phyloP scores from a whole-genome alignment of 2,329 filamentous ascomycete species.

The Microcyclospora pomicola region DNA sequence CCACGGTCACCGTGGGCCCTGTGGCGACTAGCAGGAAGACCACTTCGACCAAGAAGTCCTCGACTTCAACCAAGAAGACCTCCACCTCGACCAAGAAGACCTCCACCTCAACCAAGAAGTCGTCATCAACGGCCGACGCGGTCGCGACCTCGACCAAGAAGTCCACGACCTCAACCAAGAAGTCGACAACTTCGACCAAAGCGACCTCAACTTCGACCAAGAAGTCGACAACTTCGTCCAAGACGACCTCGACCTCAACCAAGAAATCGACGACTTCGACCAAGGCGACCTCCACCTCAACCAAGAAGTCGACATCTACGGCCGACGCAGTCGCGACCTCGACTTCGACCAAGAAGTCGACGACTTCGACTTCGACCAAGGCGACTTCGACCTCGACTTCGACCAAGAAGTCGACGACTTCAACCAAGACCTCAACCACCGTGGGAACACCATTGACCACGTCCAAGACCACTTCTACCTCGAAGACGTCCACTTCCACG shows the following conservation, averaged over 20 bases:
- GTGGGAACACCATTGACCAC: no score
- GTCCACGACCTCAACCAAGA: conserved; percentile 5
- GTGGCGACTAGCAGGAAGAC: no score
- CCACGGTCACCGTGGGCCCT: no score
- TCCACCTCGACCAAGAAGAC: conserved; percentile 5
- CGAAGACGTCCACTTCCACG: no score
- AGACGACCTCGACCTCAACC: conserved; percentile 5
- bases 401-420: background rate
- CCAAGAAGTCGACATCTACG: conserved; percentile 2
- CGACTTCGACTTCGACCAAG: conserved; percentile 5
- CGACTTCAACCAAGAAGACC: conserved; percentile 4
- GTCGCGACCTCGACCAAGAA: conserved; percentile 6
- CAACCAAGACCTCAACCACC: background rate
- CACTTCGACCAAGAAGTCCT: no score
- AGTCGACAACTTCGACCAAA: background rate
- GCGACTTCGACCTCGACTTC: conserved; percentile 5
- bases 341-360: no score
- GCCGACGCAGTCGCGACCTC: conserved; percentile 3
- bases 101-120: conserved; percentile 5
- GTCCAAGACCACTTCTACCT: no score
- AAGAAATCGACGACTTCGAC: conserved; percentile 5
- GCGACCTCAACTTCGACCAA: no score
- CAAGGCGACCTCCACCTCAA: conserved; percentile 2
- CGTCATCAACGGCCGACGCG: conserved; percentile 1
- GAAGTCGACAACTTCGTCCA: background rate